Evolutionary conservation across 306 rosid genomes (phyloP), one percentile per base, ranked within the genome.

Genomic region (Acacia crassicarpa): DNA sequence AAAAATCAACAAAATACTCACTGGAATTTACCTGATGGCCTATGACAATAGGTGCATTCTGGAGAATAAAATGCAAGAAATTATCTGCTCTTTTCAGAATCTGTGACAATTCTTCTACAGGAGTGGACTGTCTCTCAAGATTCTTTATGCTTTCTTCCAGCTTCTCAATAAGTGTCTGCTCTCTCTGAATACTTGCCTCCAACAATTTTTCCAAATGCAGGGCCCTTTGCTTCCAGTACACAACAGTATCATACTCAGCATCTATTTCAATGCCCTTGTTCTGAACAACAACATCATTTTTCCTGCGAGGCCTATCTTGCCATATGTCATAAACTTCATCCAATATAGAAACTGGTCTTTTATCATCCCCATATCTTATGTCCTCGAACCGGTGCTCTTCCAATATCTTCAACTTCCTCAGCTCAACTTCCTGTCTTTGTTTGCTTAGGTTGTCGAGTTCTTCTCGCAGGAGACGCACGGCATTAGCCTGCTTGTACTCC

Each of bases 41-140:
- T 68, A 94, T 92, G 43, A 94, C 98, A 56, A 92, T 91, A 7
- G 98, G 98, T 66, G 98, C 98, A 86, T 90, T 94, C 83, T 94
- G 95, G 80, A 94, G 94, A 17, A 94, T 93, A 81, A 94, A 94
- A 87, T 94, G 98, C 78, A 94, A 87, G 87, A 88, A 94, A 81
- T 94, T 94, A 84, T 94, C 97, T 4, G 98, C 98, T 78, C 98
- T 89, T 76, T 90, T 92, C 72, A 94, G 84, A 81, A 94, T 94
- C 84, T 94, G 97, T 14, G 98, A 89, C 72, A 94, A 67, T 76
- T 94, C 98, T 80, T 94, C 97, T 66, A 94, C 97, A 6, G 98
- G 98, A 14, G 93, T 89, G 71, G 97, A 85, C 80, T 89, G 97
- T 75, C 88, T 92, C 72, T 92, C 96, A 32, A 94, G 80, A 81